Evolutionary conservation across 208 protist genomes (phyloP).

Genomic region (Angomonas deanei): DNA sequence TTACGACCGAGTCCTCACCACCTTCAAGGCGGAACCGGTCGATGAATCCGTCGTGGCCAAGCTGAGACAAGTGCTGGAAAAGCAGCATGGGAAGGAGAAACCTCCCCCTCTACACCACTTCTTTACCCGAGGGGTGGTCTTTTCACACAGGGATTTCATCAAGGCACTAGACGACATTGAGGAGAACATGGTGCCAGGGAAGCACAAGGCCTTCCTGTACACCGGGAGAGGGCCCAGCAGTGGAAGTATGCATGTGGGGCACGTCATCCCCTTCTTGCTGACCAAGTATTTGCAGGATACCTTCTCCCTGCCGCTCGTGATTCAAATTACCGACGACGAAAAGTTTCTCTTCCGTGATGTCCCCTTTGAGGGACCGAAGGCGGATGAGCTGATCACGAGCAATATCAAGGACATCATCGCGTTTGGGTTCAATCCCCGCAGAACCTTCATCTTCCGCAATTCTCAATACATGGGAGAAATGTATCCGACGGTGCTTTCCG

Average conservation of each 20-base stretch:
- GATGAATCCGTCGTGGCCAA: conserved; percentile 29
- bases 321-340: conserved; percentile 99
- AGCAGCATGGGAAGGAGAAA: conserved; percentile 1
- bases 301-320: conserved; percentile 96
- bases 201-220: conserved; percentile 97
- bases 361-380: conserved; percentile 71
- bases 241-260: conserved; percentile 97
- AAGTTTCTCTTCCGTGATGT: conserved; percentile 98
- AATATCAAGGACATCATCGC: conserved; percentile 99
- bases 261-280: conserved; percentile 98
- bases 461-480: conserved; percentile 95
- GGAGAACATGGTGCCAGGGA: conserved; percentile 27
- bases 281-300: conserved; percentile 98
- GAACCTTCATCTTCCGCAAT: conserved; percentile 99
- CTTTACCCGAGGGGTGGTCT: conserved; percentile 94
- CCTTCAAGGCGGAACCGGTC: conserved; percentile 70
- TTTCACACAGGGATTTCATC: conserved; percentile 97
- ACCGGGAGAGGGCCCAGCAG: conserved; percentile 98
- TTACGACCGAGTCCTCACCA: conserved; percentile 76
- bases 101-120: conserved; percentile 80
- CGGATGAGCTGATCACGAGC: conserved; percentile 72
- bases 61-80: conserved; percentile 26
- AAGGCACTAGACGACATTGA: conserved; percentile 90
- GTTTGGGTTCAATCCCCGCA: conserved; percentile 96
- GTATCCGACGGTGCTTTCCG: conserved; percentile 93